A percentile compares a stretch with the other conserved stretches of the same genome.
These are phyloP conservation scores for Trichomonascaceae sp. DNA, from an alignment of 1,139 yeast genomes.

Conservation along the genomic window DNA sequence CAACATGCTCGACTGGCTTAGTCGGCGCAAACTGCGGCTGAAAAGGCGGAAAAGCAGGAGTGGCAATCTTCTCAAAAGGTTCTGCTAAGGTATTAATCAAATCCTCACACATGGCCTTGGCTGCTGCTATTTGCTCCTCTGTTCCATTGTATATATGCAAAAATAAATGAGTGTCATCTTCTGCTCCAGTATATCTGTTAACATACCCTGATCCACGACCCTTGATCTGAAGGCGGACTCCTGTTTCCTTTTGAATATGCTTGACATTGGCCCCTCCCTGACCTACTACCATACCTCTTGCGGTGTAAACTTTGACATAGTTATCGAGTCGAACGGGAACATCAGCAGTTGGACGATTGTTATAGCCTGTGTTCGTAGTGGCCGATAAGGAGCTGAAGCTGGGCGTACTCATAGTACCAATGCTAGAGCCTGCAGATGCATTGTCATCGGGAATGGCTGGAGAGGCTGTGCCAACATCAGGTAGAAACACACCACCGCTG, in stretches of 20 bases:
- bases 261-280: constrained; percentile 35
- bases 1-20: not conserved
- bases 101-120: constrained; percentile 31
- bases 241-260: constrained; percentile 34
- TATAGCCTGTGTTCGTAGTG: constrained; percentile 10
- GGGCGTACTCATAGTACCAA: not conserved
- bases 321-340: constrained; percentile 24
- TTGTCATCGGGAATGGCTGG: not conserved
- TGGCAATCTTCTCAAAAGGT: not conserved
- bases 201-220: constrained; percentile 36
- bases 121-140: constrained; percentile 25
- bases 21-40: not conserved
- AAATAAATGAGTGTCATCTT: constrained; percentile 29
- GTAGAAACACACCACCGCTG: not conserved
- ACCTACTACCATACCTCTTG: constrained; percentile 34
- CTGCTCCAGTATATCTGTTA: constrained; percentile 30
- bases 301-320: constrained; percentile 20
- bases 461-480: not conserved
- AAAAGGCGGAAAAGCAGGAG: not conserved
- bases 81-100: constrained; percentile 27
- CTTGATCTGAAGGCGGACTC: constrained; percentile 32
- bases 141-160: constrained; percentile 30
- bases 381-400: not conserved
- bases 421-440: not conserved
- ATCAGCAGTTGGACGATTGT: constrained; percentile 26